These are phyloP conservation scores for Vaccinium myrtillus DNA, from an alignment of 148 eudicot species.

Conservation along the genomic window DNA sequence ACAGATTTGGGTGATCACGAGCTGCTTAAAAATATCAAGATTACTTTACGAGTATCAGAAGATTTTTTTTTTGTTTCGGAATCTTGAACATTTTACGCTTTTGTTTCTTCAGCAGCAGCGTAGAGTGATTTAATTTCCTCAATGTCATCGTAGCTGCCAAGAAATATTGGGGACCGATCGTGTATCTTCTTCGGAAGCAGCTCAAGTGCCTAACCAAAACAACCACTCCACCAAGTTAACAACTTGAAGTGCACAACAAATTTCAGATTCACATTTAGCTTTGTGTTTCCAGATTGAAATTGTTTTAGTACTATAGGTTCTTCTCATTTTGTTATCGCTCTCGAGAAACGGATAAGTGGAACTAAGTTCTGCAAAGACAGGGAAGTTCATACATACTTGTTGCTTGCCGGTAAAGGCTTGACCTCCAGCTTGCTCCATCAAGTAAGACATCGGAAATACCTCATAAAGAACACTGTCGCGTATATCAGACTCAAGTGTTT, in stretches of 20 bases:
- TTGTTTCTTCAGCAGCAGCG: slow-evolving; percentile 55
- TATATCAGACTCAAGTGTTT: neutral
- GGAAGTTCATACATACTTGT: slow-evolving; percentile 36
- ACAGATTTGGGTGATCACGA: neutral
- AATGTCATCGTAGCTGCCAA: slow-evolving; percentile 92
- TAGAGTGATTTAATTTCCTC: slow-evolving; percentile 87
- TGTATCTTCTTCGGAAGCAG: slow-evolving; percentile 77
- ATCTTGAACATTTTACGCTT: slow-evolving; percentile 44
- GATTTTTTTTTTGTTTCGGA: neutral
- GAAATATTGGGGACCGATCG: slow-evolving; percentile 87
- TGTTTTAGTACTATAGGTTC: slow-evolving; percentile 6
- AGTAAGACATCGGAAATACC: slow-evolving; percentile 59
- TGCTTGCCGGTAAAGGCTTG: slow-evolving; percentile 56
- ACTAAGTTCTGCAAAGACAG: neutral
- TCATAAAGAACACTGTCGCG: slow-evolving; percentile 48
- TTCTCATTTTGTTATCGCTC: slow-evolving; percentile 41
- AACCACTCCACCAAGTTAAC: neutral
- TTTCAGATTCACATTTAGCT: no score
- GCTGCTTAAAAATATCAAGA: neutral
- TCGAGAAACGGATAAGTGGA: slow-evolving; percentile 25
- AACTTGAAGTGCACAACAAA: neutral
- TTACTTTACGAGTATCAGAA: neutral
- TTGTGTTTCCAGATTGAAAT: neutral
- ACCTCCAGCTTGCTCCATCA: slow-evolving; percentile 65
- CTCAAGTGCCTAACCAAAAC: slow-evolving; percentile 74